phyloP scores from a whole-genome alignment of 306 rosid species.

The Ormosia emarginata region DNA sequence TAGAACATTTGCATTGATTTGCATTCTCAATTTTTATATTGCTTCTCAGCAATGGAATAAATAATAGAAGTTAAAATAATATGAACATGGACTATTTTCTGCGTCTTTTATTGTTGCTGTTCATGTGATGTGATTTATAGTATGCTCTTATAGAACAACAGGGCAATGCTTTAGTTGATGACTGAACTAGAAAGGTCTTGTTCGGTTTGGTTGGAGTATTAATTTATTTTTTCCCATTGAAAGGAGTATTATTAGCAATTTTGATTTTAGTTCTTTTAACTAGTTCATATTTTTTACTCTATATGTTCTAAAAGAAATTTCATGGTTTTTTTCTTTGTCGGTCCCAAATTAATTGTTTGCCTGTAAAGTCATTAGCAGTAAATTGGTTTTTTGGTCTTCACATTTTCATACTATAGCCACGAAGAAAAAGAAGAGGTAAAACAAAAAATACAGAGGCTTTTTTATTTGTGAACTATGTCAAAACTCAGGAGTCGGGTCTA shows the following conservation, averaged over 20 bases:
- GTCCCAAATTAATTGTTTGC: background rate
- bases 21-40: conserved; percentile 11
- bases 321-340: background rate
- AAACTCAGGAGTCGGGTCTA: background rate
- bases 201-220: background rate
- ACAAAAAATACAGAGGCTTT: background rate
- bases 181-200: background rate
- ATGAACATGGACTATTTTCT: background rate
- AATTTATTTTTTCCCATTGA: background rate
- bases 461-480: background rate
- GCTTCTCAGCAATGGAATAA: conserved; percentile 1
- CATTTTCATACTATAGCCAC: background rate
- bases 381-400: background rate
- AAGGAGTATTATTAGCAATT: background rate
- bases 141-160: background rate
- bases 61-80: background rate
- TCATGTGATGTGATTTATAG: background rate
- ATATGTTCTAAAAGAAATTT: background rate
- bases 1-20: background rate
- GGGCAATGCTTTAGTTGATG: background rate
- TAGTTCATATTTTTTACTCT: background rate
- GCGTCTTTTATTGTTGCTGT: background rate
- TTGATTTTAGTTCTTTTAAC: background rate
- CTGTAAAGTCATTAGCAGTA: background rate
- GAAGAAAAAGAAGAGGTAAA: background rate